Conservation (phyloP, 2,329 filamentous ascomycete species). For the Cladosporium sp. region DNA sequence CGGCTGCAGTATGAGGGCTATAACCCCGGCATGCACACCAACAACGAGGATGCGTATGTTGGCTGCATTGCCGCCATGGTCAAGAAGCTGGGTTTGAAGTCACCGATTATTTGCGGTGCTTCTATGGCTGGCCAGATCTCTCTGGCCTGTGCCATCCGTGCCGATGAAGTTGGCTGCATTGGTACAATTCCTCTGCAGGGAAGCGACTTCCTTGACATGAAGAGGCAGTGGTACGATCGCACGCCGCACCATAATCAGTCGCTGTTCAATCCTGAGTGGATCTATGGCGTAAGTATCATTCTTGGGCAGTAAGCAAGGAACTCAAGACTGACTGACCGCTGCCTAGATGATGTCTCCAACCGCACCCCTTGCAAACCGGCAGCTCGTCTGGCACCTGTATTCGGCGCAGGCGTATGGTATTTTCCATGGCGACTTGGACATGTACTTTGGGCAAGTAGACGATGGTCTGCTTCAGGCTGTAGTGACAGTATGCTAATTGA, state of each 20-base stretch:
- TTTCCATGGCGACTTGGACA: conserved; percentile 52
- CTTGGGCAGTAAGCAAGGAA: background rate
- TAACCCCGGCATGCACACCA: conserved; percentile 47
- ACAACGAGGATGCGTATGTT: conserved; percentile 50
- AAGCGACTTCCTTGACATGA: conserved; percentile 45
- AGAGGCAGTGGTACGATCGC: conserved; percentile 45
- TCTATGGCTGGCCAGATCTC: conserved; percentile 54
- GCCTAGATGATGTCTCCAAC: conserved; percentile 47
- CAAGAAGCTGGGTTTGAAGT: conserved; percentile 45
- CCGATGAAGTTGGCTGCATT: conserved; percentile 48
- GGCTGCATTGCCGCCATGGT: conserved; percentile 49
- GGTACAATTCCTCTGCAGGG: conserved; percentile 51
- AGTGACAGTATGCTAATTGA: background rate
- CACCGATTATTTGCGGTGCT: conserved; percentile 52
- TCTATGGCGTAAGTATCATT: conserved; percentile 40
- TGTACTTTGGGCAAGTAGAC: conserved; percentile 9
- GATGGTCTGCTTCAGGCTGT: background rate
- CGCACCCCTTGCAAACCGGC: conserved; percentile 46
- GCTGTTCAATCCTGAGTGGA: conserved; percentile 48
- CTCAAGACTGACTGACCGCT: background rate
- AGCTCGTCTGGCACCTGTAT: conserved; percentile 54
- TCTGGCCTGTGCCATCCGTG: conserved; percentile 48
- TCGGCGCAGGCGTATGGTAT: conserved; percentile 53
- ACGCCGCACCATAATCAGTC: conserved; percentile 51
- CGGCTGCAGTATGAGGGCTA: conserved; percentile 10